These are phyloP conservation scores for Metarhizium sp. DNA, from an alignment of 2,329 filamentous ascomycete species.

Conservation along the genomic window DNA sequence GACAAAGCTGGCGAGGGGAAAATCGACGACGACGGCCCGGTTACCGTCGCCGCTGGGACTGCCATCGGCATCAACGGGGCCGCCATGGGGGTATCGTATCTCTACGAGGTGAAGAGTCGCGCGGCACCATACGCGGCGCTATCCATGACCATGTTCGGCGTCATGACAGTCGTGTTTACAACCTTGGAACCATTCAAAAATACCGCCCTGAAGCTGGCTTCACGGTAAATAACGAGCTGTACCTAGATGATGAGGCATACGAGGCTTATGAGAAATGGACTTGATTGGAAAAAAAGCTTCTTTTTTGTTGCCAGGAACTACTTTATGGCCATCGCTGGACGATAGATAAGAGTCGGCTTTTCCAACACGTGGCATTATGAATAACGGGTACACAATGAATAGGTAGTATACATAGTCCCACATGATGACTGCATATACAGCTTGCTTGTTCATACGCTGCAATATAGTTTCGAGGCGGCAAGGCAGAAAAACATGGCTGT, in stretches of 20 bases:
- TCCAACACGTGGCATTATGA: background rate
- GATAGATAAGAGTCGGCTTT: background rate
- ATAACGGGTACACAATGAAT: background rate
- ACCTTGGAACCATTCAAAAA: constrained; percentile 35
- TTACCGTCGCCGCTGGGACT: constrained; percentile 39
- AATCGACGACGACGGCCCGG: constrained; percentile 17
- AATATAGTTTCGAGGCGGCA: background rate
- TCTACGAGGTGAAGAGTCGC: constrained; percentile 42
- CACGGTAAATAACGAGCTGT: background rate
- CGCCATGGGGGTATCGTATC: constrained; percentile 49
- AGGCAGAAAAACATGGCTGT: background rate
- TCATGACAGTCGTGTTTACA: constrained; percentile 45
- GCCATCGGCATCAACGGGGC: constrained; percentile 49
- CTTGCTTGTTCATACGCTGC: background rate
- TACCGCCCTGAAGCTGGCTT: constrained; percentile 25
- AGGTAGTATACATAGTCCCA: background rate
- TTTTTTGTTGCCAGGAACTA: background rate
- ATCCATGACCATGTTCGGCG: constrained; percentile 48
- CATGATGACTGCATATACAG: background rate
- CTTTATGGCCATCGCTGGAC: background rate
- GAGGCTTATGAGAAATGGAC: background rate
- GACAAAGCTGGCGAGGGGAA: background rate
- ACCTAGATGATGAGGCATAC: background rate
- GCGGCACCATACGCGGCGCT: constrained; percentile 47
- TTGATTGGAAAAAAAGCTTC: background rate